Conservation (phyloP, 164 flowering plant species). For the Liquidambar formosana region DNA sequence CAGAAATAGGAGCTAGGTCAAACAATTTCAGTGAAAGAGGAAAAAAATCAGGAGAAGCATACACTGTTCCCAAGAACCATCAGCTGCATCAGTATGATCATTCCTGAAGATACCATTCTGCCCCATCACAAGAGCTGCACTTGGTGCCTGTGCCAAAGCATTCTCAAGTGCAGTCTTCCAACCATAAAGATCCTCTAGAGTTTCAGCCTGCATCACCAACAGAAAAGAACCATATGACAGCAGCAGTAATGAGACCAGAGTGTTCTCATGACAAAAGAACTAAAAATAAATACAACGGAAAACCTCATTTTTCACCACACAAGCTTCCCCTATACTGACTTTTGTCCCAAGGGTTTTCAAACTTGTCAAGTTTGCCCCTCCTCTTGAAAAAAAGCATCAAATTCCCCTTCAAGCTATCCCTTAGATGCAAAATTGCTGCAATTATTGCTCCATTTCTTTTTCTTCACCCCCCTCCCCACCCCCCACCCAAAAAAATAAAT, state of each 20-base stretch:
- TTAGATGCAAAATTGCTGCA: too few relatives aligned
- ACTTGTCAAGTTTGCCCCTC: background rate
- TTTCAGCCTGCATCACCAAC: slow-evolving; percentile 71
- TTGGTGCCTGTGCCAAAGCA: slow-evolving; percentile 88
- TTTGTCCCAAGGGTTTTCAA: background rate
- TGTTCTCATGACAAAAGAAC: background rate
- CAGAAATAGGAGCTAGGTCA: slow-evolving; percentile 7
- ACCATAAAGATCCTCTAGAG: slow-evolving; percentile 79
- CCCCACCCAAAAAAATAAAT: too few relatives aligned
- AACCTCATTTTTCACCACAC: background rate
- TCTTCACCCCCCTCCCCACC: too few relatives aligned
- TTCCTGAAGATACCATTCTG: slow-evolving; percentile 74
- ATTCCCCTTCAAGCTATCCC: background rate
- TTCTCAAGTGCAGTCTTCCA: slow-evolving; percentile 94
- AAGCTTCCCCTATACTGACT: background rate
- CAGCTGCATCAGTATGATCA: slow-evolving; percentile 57
- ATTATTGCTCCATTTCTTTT: too few relatives aligned
- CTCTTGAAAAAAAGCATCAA: background rate
- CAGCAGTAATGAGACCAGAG: background rate
- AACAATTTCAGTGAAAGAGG: slow-evolving; percentile 6
- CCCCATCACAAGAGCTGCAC: slow-evolving; percentile 62
- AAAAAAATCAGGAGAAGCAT: slow-evolving; percentile 24
- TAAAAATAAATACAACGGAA: background rate
- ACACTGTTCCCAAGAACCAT: slow-evolving; percentile 65
- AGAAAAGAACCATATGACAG: background rate